Percentiles rank a stretch among this genome's conserved stretches.
Conservation (phyloP, 2,329 filamentous ascomycete genomes). For the Sporothrix brasiliensis region DNA sequence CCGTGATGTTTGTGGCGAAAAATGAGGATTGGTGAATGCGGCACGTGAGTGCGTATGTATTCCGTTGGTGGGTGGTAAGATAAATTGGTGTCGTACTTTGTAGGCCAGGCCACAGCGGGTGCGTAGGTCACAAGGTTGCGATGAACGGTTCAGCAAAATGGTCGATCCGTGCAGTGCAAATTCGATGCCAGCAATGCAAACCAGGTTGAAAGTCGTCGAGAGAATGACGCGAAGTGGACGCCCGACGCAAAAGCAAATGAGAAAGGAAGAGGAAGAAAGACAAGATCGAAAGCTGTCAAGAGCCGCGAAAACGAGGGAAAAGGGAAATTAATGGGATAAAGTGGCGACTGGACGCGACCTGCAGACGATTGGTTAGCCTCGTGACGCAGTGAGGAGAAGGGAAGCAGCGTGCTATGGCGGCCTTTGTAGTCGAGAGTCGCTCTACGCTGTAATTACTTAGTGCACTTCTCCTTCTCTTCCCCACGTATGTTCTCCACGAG, state of each 20-base stretch:
- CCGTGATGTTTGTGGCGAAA: conserved; percentile 11
- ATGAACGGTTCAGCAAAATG: not conserved
- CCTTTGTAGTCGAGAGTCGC: conserved; percentile 18
- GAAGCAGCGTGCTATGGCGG: conserved; percentile 13
- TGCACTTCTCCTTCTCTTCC: not conserved
- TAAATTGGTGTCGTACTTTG: not conserved
- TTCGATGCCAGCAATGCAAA: not conserved
- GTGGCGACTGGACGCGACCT: conserved; percentile 37
- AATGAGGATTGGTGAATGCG: not conserved
- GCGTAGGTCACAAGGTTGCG: not conserved
- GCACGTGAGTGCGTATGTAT: conserved; percentile 26
- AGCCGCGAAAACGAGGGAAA: conserved; percentile 19
- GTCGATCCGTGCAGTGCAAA: not conserved
- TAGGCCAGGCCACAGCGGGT: conserved; percentile 2
- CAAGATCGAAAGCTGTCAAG: conserved; percentile 1
- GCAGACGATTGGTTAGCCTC: conserved; percentile 38
- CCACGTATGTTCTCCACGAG: not conserved
- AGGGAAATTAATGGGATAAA: conserved; percentile 28
- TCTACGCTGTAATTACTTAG: not conserved
- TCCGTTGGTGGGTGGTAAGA: conserved; percentile 7
- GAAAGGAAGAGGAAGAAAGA: conserved; percentile 5
- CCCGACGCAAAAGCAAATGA: not conserved
- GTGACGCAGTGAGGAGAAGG: conserved; percentile 34
- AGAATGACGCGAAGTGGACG: not conserved
- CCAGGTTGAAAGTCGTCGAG: not conserved